These are phyloP conservation scores for Phaeotremella fagi DNA, from an alignment of 768 basidiomycete species.

Conservation along the genomic window DNA sequence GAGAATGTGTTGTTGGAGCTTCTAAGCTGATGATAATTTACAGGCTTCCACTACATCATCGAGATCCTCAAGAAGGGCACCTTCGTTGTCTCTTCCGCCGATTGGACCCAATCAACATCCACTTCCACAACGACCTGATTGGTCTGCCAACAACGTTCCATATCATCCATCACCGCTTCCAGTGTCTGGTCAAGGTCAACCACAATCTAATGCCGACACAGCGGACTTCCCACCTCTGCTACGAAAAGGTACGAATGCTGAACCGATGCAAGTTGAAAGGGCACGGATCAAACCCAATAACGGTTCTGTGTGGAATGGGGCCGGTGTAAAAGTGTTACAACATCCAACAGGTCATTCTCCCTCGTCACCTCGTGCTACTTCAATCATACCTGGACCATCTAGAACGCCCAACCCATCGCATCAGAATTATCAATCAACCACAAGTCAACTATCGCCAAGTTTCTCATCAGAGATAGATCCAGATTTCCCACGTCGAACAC, in stretches of 20 bases:
- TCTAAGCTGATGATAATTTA: constrained; percentile 12
- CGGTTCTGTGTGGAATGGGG: constrained; percentile 33
- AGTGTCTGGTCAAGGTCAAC: not conserved
- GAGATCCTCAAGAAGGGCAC: constrained; percentile 27
- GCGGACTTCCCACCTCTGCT: constrained; percentile 35
- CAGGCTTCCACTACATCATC: constrained; percentile 36
- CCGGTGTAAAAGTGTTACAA: constrained; percentile 2
- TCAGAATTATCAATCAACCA: not conserved
- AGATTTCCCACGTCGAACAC: constrained; percentile 24
- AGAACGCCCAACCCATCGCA: not conserved
- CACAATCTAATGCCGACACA: constrained; percentile 2
- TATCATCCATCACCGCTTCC: constrained; percentile 37
- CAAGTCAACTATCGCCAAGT: not conserved
- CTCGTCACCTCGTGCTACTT: constrained; percentile 2
- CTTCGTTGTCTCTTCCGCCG: constrained; percentile 19
- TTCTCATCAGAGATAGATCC: constrained; percentile 6
- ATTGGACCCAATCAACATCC: constrained; percentile 30
- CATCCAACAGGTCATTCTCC: not conserved
- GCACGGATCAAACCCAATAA: constrained; percentile 12
- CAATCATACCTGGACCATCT: constrained; percentile 8
- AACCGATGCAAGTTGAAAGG: constrained; percentile 34
- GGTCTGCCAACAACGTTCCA: constrained; percentile 39
- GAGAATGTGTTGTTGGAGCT: not conserved
- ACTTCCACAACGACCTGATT: constrained; percentile 38
- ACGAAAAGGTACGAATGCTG: constrained; percentile 21